Percentiles rank a stretch among this genome's conserved stretches.
These are phyloP conservation scores for Nitzschia inconspicua DNA, from an alignment of 108 stramenopile species.

Conservation along the genomic window DNA sequence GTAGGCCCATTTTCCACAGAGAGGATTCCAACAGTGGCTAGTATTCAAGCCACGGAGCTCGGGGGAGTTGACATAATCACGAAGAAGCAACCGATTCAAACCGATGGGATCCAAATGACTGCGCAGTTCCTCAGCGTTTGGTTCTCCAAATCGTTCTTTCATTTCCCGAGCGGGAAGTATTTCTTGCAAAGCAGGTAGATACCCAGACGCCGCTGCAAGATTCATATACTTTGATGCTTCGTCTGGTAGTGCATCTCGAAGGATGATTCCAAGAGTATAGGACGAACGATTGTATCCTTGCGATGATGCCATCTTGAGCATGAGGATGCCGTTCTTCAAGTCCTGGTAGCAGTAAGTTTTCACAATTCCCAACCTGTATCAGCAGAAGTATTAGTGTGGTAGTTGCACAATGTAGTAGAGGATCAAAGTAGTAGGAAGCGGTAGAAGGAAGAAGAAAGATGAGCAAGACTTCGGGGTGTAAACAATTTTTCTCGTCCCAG, in stretches of 20 bases:
- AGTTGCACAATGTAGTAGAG: background rate
- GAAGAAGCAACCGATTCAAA: constrained; percentile 56
- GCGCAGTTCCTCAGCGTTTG: constrained; percentile 55
- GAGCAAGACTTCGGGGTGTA: background rate
- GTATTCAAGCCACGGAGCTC: constrained; percentile 58
- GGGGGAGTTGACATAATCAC: constrained; percentile 61
- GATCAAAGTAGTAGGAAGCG: background rate
- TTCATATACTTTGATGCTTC: constrained; percentile 58
- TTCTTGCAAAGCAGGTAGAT: constrained; percentile 77
- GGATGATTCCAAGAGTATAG: constrained; percentile 71
- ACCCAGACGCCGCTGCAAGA: constrained; percentile 47
- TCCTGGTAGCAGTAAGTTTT: constrained; percentile 79
- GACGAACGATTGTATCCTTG: constrained; percentile 61
- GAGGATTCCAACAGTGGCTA: constrained; percentile 88
- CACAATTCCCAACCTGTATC: constrained; percentile 73
- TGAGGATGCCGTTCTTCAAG: constrained; percentile 51
- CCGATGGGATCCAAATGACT: constrained; percentile 68
- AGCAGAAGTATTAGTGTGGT: background rate
- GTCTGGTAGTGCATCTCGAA: constrained; percentile 59
- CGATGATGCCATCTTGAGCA: constrained; percentile 56
- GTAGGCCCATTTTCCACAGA: constrained; percentile 86
- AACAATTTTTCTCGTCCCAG: background rate
- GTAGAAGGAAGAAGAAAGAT: background rate
- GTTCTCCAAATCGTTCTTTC: constrained; percentile 70
- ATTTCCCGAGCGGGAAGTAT: constrained; percentile 58